These are phyloP conservation scores for Arxiozyma heterogenica DNA, from an alignment of 1,139 yeast species.

Conservation along the genomic window DNA sequence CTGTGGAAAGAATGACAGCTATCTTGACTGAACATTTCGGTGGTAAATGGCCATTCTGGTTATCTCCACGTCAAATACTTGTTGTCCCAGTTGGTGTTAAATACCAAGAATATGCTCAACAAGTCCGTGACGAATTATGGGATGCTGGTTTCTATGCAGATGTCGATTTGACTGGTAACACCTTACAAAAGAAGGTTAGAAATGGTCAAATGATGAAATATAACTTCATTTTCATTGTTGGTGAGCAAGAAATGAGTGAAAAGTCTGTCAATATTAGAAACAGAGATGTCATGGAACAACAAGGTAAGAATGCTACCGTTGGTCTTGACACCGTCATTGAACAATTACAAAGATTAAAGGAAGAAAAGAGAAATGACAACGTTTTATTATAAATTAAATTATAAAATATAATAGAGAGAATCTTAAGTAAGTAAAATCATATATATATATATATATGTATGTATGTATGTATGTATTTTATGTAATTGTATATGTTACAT, in stretches of 20 bases:
- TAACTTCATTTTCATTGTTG: constrained; percentile 91
- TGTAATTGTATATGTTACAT: background rate
- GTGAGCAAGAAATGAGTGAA: constrained; percentile 79
- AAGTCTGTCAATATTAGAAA: constrained; percentile 82
- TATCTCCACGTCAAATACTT: constrained; percentile 91
- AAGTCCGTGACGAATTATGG: constrained; percentile 61
- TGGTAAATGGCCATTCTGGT: constrained; percentile 99
- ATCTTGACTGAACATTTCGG: constrained; percentile 93
- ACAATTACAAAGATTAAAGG: constrained; percentile 56
- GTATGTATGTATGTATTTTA: too few species aligned
- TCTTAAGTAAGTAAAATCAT: background rate
- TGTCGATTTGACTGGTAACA: constrained; percentile 86
- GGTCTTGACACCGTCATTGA: constrained; percentile 58
- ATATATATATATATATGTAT: background rate
- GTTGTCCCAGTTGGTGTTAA: constrained; percentile 95
- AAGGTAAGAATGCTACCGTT: constrained; percentile 81
- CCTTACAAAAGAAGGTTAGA: constrained; percentile 93
- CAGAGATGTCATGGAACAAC: constrained; percentile 79
- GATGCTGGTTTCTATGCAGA: constrained; percentile 75
- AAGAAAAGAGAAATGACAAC: constrained; percentile 63
- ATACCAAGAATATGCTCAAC: constrained; percentile 79
- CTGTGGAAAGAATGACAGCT: constrained; percentile 97
- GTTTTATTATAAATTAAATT: constrained; percentile 21
- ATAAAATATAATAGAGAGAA: background rate
- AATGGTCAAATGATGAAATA: constrained; percentile 87